These are phyloP conservation scores for Jackrogersella minutella DNA, from an alignment of 495 filamentous ascomycete species.

Conservation along the genomic window DNA sequence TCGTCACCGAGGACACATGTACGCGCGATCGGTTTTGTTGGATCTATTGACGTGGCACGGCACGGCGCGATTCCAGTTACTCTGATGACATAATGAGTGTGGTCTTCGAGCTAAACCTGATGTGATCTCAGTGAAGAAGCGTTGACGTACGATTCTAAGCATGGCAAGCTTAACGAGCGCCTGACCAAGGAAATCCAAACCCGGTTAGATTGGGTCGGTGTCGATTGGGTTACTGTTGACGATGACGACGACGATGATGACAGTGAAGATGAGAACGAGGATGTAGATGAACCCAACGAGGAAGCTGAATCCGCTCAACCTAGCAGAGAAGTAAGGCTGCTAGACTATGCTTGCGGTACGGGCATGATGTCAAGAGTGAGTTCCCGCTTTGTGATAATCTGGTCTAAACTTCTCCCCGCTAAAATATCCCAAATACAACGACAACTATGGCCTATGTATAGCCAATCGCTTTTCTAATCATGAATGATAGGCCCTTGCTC, in stretches of 20 bases:
- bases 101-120: slow-evolving; percentile 18
- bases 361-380: slow-evolving; percentile 67
- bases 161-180: slow-evolving; percentile 48
- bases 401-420: background rate
- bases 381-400: background rate
- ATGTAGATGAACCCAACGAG: background rate
- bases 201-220: slow-evolving; percentile 68
- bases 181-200: slow-evolving; percentile 58
- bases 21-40: slow-evolving; percentile 19
- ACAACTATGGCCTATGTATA: background rate
- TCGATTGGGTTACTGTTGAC: slow-evolving; percentile 58
- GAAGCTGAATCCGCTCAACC: slow-evolving; percentile 17
- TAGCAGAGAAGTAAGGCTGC: slow-evolving; percentile 61
- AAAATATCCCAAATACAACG: background rate
- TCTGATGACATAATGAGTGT: background rate
- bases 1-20: slow-evolving; percentile 5
- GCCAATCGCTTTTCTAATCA: slow-evolving; percentile 17
- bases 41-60: slow-evolving; percentile 25
- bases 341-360: slow-evolving; percentile 82
- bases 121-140: slow-evolving; percentile 48
- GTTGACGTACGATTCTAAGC: slow-evolving; percentile 51
- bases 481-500: slow-evolving; percentile 59
- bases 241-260: slow-evolving; percentile 50
- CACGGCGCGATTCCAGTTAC: background rate
- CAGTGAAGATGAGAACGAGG: slow-evolving; percentile 43